A percentile compares a stretch with the other conserved stretches of the same genome.
These are phyloP conservation scores for Xylaria palmicola DNA, from an alignment of 495 filamentous ascomycete genomes.

Conservation along the genomic window DNA sequence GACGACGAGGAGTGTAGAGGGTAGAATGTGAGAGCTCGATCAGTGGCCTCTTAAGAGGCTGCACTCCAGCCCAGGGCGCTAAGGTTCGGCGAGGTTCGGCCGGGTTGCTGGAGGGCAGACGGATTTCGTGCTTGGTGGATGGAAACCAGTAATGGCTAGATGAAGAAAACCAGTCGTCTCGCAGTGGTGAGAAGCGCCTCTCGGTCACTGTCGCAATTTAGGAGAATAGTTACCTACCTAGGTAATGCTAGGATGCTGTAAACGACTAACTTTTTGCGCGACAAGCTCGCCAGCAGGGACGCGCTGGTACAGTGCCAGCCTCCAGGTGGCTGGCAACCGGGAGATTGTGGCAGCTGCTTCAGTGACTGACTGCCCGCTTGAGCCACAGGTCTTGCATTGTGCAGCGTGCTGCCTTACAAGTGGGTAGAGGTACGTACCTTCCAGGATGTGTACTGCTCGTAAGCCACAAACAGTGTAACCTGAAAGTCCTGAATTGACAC, in stretches of 20 bases:
- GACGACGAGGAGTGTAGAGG: not conserved
- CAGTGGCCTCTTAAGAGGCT: conserved; percentile 8
- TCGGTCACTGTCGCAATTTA: not conserved
- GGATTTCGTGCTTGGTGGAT: not conserved
- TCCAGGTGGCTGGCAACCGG: conserved; percentile 8
- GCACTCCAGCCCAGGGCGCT: conserved; percentile 17
- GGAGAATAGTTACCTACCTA: not conserved
- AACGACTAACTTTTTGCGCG: conserved; percentile 9
- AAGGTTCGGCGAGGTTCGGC: not conserved
- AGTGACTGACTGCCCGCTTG: not conserved
- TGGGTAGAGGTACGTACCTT: too few species aligned
- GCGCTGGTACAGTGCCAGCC: not conserved
- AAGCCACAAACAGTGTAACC: too few species aligned
- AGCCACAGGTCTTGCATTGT: not conserved
- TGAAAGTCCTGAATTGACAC: too few species aligned
- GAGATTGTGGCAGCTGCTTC: too few species aligned
- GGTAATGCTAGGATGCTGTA: not conserved
- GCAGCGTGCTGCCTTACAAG: too few species aligned
- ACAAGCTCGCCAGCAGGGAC: not conserved
- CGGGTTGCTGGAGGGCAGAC: not conserved
- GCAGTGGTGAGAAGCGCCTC: not conserved
- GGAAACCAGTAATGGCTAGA: not conserved
- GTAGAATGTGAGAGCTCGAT: conserved; percentile 22
- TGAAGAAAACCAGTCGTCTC: not conserved
- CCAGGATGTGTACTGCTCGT: too few species aligned